Evolutionary conservation across 805 yeast species (phyloP).

Genomic region (Torulaspora franciscae): DNA sequence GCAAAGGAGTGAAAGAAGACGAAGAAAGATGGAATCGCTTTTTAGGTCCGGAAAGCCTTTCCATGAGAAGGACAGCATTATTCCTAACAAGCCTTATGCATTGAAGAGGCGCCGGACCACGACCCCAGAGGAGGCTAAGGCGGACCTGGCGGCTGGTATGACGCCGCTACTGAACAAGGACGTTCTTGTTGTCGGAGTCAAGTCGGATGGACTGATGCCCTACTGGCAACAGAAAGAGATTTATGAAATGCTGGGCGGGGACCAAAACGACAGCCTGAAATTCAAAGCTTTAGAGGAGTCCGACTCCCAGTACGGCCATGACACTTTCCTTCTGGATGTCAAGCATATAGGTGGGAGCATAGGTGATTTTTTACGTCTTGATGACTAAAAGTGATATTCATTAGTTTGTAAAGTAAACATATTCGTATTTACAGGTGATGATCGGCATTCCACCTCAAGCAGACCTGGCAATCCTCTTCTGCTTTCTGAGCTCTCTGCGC

Average conservation of each 20-base stretch:
- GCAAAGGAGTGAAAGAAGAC: constrained; percentile 39
- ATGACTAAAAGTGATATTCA: constrained; percentile 3
- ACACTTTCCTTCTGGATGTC: constrained; percentile 76
- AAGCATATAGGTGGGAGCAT: constrained; percentile 79
- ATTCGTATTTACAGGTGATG: background rate
- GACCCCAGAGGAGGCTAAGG: constrained; percentile 50
- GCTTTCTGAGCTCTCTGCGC: constrained; percentile 45
- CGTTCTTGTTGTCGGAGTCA: constrained; percentile 82
- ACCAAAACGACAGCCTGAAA: constrained; percentile 40
- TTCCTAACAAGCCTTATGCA: constrained; percentile 16
- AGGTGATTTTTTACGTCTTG: constrained; percentile 48
- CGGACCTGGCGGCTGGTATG: constrained; percentile 66
- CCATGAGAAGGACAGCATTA: constrained; percentile 19
- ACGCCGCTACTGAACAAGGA: constrained; percentile 55
- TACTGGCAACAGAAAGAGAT: constrained; percentile 92
- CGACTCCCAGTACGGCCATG: constrained; percentile 82
- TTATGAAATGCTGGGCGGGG: constrained; percentile 51
- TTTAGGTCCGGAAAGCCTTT: constrained; percentile 24
- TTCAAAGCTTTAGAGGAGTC: constrained; percentile 75
- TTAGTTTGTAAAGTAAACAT: constrained; percentile 5
- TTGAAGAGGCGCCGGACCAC: constrained; percentile 49
- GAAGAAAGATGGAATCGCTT: constrained; percentile 37
- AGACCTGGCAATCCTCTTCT: constrained; percentile 34
- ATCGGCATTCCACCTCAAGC: constrained; percentile 3
- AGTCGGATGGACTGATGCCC: constrained; percentile 86